phyloP scores from a whole-genome alignment of 2,329 filamentous ascomycete genomes.

The Clonostachys sp. region DNA sequence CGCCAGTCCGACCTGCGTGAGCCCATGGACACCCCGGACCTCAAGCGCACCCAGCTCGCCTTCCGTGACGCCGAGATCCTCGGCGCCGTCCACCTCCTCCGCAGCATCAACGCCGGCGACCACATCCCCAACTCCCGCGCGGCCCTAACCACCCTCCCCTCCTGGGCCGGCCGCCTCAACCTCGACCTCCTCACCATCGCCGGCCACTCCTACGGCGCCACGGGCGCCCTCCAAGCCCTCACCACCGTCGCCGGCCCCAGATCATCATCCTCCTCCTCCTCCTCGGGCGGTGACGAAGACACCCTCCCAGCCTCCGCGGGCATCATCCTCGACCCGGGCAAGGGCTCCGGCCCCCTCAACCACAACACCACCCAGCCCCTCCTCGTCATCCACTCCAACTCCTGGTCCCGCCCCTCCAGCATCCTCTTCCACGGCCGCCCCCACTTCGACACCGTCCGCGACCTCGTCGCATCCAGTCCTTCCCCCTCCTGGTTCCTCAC shows the following conservation, averaged over 20 bases:
- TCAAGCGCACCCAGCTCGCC: constrained; percentile 41
- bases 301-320: constrained; percentile 46
- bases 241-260: constrained; percentile 29
- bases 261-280: not conserved
- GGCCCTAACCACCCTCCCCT: constrained; percentile 39
- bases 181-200: constrained; percentile 48
- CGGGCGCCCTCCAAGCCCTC: constrained; percentile 56
- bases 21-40: constrained; percentile 24
- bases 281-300: not conserved
- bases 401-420: constrained; percentile 54
- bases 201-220: constrained; percentile 65
- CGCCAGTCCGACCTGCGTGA: constrained; percentile 22
- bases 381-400: constrained; percentile 58
- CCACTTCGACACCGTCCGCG: constrained; percentile 59
- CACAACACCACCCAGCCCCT: constrained; percentile 51
- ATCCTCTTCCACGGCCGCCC: constrained; percentile 55
- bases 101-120: constrained; percentile 29
- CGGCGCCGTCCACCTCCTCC: constrained; percentile 34
- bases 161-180: constrained; percentile 51
- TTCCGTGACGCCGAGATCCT: constrained; percentile 47
- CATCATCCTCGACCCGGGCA: constrained; percentile 63
- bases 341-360: constrained; percentile 58
- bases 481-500: constrained; percentile 50
- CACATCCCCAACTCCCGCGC: constrained; percentile 32
- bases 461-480: constrained; percentile 38